A percentile compares a stretch with the other conserved stretches of the same genome.
These are phyloP conservation scores for Pseudoneurospora amorphoporcata DNA, from an alignment of 495 filamentous ascomycete genomes.

Conservation along the genomic window DNA sequence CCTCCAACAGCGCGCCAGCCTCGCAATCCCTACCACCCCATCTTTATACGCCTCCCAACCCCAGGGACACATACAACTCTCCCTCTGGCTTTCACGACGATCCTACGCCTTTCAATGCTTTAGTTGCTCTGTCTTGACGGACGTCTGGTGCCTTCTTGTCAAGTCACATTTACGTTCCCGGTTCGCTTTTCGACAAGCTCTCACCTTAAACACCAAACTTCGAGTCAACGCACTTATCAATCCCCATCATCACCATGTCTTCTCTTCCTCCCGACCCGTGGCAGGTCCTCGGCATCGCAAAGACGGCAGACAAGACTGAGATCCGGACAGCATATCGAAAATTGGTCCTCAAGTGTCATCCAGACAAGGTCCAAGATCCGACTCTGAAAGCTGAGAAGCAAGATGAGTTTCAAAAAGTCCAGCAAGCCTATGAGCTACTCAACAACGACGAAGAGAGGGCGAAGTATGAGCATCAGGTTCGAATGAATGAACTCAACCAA, in stretches of 20 bases:
- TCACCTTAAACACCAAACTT: conserved; percentile 6
- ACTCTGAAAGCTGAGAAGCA: conserved; percentile 55
- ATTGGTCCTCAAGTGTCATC: conserved; percentile 86
- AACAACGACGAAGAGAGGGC: conserved; percentile 62
- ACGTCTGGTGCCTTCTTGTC: conserved; percentile 17
- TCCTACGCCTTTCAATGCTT: conserved; percentile 23
- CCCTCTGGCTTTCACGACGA: conserved; percentile 1
- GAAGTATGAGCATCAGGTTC: conserved; percentile 69
- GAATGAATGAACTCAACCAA: conserved; percentile 40
- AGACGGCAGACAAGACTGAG: conserved; percentile 58
- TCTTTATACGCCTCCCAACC: conserved; percentile 13
- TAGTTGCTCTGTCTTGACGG: conserved; percentile 23
- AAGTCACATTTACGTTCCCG: conserved; percentile 4
- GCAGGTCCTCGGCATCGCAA: conserved; percentile 63
- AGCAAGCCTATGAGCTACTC: conserved; percentile 86
- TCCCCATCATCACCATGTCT: conserved; percentile 41
- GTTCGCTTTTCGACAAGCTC: neutral
- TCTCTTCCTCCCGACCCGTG: conserved; percentile 74
- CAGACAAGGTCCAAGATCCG: conserved; percentile 82
- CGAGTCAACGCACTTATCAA: neutral
- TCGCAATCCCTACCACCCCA: conserved; percentile 12
- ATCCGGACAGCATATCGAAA: conserved; percentile 83
- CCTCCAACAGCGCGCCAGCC: neutral
- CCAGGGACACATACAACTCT: conserved; percentile 7
- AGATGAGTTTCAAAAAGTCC: conserved; percentile 85